Conservation (phyloP, 2,329 filamentous ascomycete species). For the Fusarium sp. region DNA sequence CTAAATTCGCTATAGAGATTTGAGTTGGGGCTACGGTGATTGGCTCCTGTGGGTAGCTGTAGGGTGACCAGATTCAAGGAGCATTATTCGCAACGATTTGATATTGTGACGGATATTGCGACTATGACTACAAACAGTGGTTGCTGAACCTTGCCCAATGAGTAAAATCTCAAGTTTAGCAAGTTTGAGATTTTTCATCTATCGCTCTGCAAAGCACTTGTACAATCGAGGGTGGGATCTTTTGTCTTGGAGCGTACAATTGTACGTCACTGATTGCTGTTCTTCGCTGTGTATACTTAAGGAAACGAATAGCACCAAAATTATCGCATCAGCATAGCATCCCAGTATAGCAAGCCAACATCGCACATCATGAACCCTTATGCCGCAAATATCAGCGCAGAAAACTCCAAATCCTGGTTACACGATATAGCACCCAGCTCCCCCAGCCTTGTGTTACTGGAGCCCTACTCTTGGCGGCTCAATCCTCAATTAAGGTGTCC, state of each 20-base stretch:
- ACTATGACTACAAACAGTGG: not conserved
- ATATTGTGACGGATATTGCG: accelerated
- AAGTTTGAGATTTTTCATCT: no score
- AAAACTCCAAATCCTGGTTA: not conserved
- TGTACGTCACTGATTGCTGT: accelerated
- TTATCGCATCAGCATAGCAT: not conserved
- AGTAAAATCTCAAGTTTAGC: no score
- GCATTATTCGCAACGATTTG: accelerated
- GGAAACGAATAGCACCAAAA: not conserved
- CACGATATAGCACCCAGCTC: accelerated
- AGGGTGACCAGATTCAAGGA: not conserved
- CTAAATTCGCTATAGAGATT: not conserved
- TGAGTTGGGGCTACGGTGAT: accelerated
- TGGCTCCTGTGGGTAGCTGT: accelerated
- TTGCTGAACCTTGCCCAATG: accelerated
- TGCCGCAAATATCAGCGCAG: not conserved
- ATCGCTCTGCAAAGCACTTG: no score
- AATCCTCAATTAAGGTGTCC: accelerated
- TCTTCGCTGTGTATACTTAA: no score
- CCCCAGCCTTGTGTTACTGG: no score
- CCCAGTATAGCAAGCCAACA: not conserved
- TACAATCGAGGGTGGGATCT: not conserved
- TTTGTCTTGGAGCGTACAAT: accelerated
- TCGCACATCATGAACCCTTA: not conserved
- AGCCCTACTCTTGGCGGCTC: no score